Evolutionary conservation across 2,329 filamentous ascomycete species (phyloP).

Genomic region (Helotiales sp.): DNA sequence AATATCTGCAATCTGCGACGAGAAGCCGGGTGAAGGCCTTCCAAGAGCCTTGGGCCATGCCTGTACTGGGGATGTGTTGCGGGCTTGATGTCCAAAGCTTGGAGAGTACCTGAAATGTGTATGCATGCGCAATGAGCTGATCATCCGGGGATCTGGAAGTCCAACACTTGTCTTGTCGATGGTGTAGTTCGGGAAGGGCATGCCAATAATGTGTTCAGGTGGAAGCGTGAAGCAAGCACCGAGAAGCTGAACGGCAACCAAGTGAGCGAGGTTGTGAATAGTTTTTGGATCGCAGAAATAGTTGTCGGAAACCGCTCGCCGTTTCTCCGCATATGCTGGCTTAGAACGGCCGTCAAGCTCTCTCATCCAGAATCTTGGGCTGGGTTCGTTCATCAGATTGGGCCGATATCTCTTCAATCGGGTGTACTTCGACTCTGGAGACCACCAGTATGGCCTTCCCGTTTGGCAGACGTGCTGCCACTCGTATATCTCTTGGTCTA

Average conservation of each 20-base stretch:
- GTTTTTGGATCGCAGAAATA: slow-evolving; percentile 29
- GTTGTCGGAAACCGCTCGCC: slow-evolving; percentile 36
- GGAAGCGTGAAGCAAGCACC: slow-evolving; percentile 42
- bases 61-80: slow-evolving; percentile 39
- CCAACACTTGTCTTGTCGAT: slow-evolving; percentile 7
- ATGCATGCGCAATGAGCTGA: slow-evolving; percentile 43
- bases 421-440: slow-evolving; percentile 35
- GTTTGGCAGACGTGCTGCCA: slow-evolving; percentile 42
- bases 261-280: slow-evolving; percentile 39
- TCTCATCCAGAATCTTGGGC: slow-evolving; percentile 25
- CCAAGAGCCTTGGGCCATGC: slow-evolving; percentile 34
- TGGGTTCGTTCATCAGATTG: slow-evolving; percentile 12
- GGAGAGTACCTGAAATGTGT: slow-evolving; percentile 42
- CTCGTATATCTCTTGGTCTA: slow-evolving; percentile 41
- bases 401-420: slow-evolving; percentile 25
- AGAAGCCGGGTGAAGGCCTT: slow-evolving; percentile 21
- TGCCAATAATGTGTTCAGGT: slow-evolving; percentile 28
- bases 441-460: slow-evolving; percentile 43
- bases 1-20: slow-evolving; percentile 21
- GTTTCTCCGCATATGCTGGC: slow-evolving; percentile 19
- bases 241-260: slow-evolving; percentile 41
- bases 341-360: slow-evolving; percentile 21
- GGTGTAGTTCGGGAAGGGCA: slow-evolving; percentile 24
- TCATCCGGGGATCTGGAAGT: slow-evolving; percentile 37
- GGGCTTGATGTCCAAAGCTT: slow-evolving; percentile 41